phyloP scores from a whole-genome alignment of 2,329 filamentous ascomycete genomes.

The Drechslerella coelobrocha region DNA sequence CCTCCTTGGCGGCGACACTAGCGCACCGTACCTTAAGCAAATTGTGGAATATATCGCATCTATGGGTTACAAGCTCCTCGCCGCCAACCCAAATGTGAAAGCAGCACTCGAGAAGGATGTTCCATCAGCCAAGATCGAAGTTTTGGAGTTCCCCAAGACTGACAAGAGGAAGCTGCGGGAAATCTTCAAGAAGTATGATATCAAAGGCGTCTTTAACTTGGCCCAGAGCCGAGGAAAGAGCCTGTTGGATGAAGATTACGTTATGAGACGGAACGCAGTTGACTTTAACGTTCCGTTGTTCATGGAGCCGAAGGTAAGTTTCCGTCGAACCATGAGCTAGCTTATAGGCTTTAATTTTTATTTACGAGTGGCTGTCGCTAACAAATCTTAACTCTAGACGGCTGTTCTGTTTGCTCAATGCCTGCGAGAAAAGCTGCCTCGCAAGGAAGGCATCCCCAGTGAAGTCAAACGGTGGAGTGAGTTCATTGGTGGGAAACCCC shows the following conservation, averaged over 20 bases:
- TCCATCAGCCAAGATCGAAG: slow-evolving; percentile 72
- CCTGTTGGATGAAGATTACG: slow-evolving; percentile 89
- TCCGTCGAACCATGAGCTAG: not conserved
- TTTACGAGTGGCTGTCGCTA: slow-evolving; percentile 54
- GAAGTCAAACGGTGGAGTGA: slow-evolving; percentile 96
- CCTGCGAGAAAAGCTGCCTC: slow-evolving; percentile 94
- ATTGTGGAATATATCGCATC: slow-evolving; percentile 87
- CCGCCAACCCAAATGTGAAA: slow-evolving; percentile 82
- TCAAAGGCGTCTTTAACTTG: slow-evolving; percentile 94
- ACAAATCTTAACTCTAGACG: slow-evolving; percentile 67
- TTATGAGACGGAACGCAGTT: slow-evolving; percentile 97
- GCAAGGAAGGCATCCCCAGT: slow-evolving; percentile 81
- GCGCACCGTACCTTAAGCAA: slow-evolving; percentile 72
- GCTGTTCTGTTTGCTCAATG: slow-evolving; percentile 94
- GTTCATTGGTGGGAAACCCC: slow-evolving; percentile 85
- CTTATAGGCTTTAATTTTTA: too few relatives aligned
- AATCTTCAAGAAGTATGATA: slow-evolving; percentile 96
- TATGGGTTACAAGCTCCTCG: slow-evolving; percentile 92
- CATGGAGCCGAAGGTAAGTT: slow-evolving; percentile 92
- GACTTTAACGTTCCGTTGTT: slow-evolving; percentile 98
- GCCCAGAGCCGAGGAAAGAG: slow-evolving; percentile 83
- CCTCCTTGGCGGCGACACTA: slow-evolving; percentile 86
- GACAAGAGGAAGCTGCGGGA: slow-evolving; percentile 94
- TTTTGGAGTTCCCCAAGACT: slow-evolving; percentile 95
- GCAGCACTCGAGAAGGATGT: slow-evolving; percentile 76